A percentile compares a stretch with the other conserved stretches of the same genome.
Conservation (phyloP, 305 asterid species). For the Fraxinus latifolia region DNA sequence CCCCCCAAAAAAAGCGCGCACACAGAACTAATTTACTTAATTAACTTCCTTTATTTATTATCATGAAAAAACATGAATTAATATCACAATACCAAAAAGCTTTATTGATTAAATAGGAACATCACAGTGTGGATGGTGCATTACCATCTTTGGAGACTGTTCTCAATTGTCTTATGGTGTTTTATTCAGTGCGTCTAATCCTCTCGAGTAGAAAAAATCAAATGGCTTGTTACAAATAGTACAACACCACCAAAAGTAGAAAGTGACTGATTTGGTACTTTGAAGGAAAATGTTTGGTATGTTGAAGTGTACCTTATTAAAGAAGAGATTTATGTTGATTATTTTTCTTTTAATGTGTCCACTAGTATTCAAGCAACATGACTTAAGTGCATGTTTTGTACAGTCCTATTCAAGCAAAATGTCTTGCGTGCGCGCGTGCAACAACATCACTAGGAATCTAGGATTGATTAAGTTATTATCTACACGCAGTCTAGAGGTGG, state of each 20-base stretch:
- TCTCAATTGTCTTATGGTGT: neutral
- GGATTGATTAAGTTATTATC: neutral
- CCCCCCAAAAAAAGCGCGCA: neutral
- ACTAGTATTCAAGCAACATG: neutral
- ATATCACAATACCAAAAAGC: neutral
- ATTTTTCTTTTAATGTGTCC: neutral
- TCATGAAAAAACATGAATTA: neutral
- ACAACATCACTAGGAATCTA: neutral
- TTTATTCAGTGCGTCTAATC: neutral
- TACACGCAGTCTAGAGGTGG: neutral
- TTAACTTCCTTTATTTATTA: neutral
- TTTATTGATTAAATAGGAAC: neutral
- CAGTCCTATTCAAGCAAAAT: neutral
- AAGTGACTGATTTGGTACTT: neutral
- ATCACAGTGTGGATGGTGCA: neutral
- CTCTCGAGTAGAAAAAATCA: neutral
- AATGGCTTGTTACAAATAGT: neutral
- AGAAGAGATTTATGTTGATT: neutral
- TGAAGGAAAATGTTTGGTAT: neutral
- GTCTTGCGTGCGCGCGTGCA: neutral
- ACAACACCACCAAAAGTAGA: neutral
- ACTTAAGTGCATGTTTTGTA: neutral
- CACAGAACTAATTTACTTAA: neutral
- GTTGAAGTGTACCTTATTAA: neutral
- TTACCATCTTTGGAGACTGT: neutral